These are phyloP conservation scores for Aphanomyces euteiches DNA, from an alignment of 352 stramenopile genomes.

Conservation along the genomic window DNA sequence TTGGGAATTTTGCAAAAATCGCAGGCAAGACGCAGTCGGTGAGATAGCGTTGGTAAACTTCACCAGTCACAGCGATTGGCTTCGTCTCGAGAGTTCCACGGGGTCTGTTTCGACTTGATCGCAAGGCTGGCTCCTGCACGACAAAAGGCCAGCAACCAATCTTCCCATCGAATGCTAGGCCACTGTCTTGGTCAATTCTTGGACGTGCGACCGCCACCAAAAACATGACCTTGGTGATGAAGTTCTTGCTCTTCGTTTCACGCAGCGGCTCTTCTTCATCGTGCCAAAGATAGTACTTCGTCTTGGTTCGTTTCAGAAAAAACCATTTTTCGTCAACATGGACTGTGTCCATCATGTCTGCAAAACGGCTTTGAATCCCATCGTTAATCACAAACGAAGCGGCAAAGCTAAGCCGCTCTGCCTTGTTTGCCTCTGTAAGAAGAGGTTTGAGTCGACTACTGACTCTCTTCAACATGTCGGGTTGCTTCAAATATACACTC, in stretches of 20 bases:
- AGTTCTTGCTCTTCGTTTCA: background rate
- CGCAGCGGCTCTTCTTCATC: background rate
- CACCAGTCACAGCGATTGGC: background rate
- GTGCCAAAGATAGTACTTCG: background rate
- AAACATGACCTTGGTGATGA: conserved; percentile 9
- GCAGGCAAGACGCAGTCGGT: background rate
- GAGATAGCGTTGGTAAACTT: background rate
- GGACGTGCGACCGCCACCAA: background rate
- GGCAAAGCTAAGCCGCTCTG: background rate
- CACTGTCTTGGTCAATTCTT: background rate
- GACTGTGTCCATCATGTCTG: background rate
- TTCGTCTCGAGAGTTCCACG: background rate
- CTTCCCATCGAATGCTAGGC: background rate
- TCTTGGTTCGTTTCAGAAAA: background rate
- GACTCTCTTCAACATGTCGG: background rate
- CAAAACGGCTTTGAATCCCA: background rate
- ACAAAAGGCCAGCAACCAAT: background rate
- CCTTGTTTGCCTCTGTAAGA: background rate
- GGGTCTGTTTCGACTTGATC: background rate
- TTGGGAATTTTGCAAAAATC: too few relatives aligned
- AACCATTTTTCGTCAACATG: conserved; percentile 10
- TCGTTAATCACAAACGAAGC: background rate
- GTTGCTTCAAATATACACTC: background rate
- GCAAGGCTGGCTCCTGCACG: too few relatives aligned
- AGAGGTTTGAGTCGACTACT: background rate